A percentile compares a stretch with the other conserved stretches of the same genome.
Evolutionary conservation across 495 filamentous ascomycete genomes (phyloP).

Genomic region (Paragyromitra xinjiangensis): DNA sequence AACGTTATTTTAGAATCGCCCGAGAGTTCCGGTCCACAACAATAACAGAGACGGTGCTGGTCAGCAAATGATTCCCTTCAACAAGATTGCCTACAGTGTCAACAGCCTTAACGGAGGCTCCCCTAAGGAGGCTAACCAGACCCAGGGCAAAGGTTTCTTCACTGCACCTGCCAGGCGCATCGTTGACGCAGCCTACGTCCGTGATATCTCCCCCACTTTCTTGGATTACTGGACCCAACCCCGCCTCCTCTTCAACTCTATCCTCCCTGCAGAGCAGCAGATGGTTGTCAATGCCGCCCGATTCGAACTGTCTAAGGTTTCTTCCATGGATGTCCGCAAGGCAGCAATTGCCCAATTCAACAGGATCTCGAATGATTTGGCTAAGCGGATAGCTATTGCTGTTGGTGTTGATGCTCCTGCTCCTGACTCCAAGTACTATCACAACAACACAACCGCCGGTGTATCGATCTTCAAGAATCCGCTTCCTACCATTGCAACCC

Average conservation of each 20-base stretch:
- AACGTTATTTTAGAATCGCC: slow-evolving; percentile 64
- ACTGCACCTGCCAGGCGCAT: slow-evolving; percentile 67
- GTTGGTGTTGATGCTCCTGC: slow-evolving; percentile 68
- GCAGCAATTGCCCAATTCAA: slow-evolving; percentile 78
- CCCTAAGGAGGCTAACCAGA: slow-evolving; percentile 75
- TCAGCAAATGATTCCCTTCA: slow-evolving; percentile 66
- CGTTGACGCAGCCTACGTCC: slow-evolving; percentile 66
- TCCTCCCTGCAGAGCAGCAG: slow-evolving; percentile 74
- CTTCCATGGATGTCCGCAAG: slow-evolving; percentile 65
- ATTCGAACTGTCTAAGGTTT: slow-evolving; percentile 73
- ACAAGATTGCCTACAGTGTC: slow-evolving; percentile 67
- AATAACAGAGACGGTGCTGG: slow-evolving; percentile 74
- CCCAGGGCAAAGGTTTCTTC: slow-evolving; percentile 77
- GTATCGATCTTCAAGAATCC: slow-evolving; percentile 68
- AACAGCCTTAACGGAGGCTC: slow-evolving; percentile 73
- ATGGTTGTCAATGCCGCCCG: slow-evolving; percentile 80
- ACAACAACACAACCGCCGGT: slow-evolving; percentile 71
- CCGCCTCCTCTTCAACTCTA: slow-evolving; percentile 79
- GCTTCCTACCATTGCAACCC: slow-evolving; percentile 68
- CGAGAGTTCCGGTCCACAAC: slow-evolving; percentile 71
- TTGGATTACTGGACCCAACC: slow-evolving; percentile 79
- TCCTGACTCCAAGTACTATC: slow-evolving; percentile 72
- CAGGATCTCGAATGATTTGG: slow-evolving; percentile 73
- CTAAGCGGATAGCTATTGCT: slow-evolving; percentile 70
- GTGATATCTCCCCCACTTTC: slow-evolving; percentile 71